A percentile compares a stretch with the other conserved stretches of the same genome.
Evolutionary conservation across 1,139 yeast species (phyloP).

Genomic region (Kurtzmaniella quercitrusa): DNA sequence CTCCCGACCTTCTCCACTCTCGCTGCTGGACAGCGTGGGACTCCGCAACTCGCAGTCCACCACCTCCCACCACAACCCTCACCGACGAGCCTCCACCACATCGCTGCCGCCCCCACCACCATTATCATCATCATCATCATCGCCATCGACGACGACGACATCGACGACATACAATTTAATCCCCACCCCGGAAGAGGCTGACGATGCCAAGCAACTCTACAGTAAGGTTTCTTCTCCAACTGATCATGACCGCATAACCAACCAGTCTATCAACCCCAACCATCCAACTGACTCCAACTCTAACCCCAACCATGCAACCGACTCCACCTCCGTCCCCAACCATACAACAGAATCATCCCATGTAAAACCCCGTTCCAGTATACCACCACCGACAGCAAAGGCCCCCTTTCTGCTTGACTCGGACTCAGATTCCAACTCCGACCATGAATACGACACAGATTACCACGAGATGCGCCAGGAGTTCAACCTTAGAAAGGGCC

Average conservation of each 20-base stretch:
- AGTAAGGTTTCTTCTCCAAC: no score
- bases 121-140: no score
- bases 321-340: no score
- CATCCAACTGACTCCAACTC: not conserved
- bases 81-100: no score
- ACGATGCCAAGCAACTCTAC: not conserved
- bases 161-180: not conserved
- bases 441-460: constrained; percentile 8
- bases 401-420: not conserved
- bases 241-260: no score
- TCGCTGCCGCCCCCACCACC: no score
- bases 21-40: constrained; percentile 1
- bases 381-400: no score
- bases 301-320: no score
- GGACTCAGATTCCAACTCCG: not conserved
- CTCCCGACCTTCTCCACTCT: constrained; percentile 1
- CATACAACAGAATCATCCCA: no score
- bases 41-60: not conserved
- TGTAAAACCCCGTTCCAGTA: no score
- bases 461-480: constrained; percentile 3
- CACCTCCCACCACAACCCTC: no score
- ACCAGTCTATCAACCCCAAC: not conserved
- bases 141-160: no score
- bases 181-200: not conserved
- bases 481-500: not conserved